Evolutionary conservation across 768 basidiomycete species (phyloP), one percentile per base, ranked within the genome.

Genomic region (Rhodocollybia butyracea): DNA sequence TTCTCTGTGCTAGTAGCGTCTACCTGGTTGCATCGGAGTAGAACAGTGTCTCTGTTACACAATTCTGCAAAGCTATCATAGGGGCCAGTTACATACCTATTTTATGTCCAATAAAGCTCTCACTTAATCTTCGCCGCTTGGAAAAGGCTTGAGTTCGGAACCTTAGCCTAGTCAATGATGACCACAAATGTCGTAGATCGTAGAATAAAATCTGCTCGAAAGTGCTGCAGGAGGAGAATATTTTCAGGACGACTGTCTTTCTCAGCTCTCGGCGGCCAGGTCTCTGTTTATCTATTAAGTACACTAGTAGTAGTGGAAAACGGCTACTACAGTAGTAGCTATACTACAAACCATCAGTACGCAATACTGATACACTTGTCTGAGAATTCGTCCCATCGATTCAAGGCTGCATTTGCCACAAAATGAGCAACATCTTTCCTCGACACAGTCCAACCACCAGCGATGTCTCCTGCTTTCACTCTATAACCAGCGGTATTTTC

Each of bases 91-190:
- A 93, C 70, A 34, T 93, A 70, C 64, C 87, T 87, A 57, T 81
- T 86, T 34, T 91, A 77, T 46, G 86, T 87, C 63, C 91, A 93
- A 2, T 89, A 91, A 11, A 91, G 76, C 61, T 89, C 52, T n/a
- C 52, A 39, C 26, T 52, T 43, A 26, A 36, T 54, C 32, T 54
- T 54, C 15, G 43, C 41, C 13, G 41, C 39, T 34, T 54, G 30
- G 15, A 42, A 15, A 43, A 5, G 21, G 5, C n/a, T n/a, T n/a
- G 15, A 17, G 15, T 6, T 27, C n/a, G 2, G 22, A 29, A 19
- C 5, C 5, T 13, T n/a, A 3, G 24, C 31, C 11, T 5, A 11
- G 22, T 26, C 5, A 19, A 17, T 0, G 2, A 24, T 29, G 26
- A 17, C 40, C 51, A 29, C 42, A 17, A 11, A 53, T 8, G 22